Base-by-base conservation (phyloP, 495 filamentous ascomycete species). In the Trichoderma virens region DNA sequence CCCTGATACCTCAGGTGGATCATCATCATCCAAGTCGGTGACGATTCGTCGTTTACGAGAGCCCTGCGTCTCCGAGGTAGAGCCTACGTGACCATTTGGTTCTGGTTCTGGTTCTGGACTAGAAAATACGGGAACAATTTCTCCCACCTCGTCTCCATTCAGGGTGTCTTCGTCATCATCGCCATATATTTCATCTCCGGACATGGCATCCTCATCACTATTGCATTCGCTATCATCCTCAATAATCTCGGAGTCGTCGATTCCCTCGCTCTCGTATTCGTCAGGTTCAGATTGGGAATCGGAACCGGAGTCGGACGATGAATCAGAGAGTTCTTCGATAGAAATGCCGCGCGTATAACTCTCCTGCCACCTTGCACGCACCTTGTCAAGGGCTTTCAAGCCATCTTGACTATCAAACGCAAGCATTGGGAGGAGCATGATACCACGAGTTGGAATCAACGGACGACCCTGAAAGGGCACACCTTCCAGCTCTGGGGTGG, bases 251-350 rank as follows among this genome's bases (percentile, higher is more conserved):
- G 61, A 35, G 20, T 62, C 61, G 27, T 62, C 61, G 6, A 62
- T 41, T 18, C 61, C 61, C 23, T 62, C 61, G 61, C 61, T 62
- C 18, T 62, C 61, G 14, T 62, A 62, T 18, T 39, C 61, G 35
- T 62, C 35, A 1, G 25, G 25, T 30, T 56, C 47, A 6, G 7
- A 8, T 28, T 56, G 6, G 2, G 0, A 7, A 3, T 28, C 47
- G 11, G 5, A 2, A 2, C 28, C 47, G 1, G 5, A 8, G 23
- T 30, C 23, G 43, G 43, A 47, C 1, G 16, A 20, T 5, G 6
- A 56, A 6, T 56, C 47, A 2, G 47, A 28, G n/a, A 45, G 14
- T 20, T 45, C 23, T 8, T 27, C 8, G 23, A 14, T 16, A 23
- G 23, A 0, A 28, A 28, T 56, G 27, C 47, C 47, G 2, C n/a